Conservation (phyloP, 371 early-diverging fungal species). For the Apophysomyces trapeziformis region DNA sequence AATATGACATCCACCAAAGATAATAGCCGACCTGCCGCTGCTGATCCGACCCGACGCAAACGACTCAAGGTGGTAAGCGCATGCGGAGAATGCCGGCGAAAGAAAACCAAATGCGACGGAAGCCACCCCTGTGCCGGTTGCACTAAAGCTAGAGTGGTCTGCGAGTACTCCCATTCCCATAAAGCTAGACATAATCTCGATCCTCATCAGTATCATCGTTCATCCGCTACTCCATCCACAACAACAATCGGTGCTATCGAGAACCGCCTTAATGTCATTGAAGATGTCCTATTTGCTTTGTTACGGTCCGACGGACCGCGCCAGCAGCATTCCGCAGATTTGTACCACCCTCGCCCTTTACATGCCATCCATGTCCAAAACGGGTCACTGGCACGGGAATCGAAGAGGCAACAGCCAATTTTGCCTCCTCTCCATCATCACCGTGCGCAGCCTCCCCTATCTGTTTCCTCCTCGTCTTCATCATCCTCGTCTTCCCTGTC, state of each 20-base stretch:
- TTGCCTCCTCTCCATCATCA: constrained; percentile 22
- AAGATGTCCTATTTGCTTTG: constrained; percentile 41
- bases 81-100: constrained; percentile 18
- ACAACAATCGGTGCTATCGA: constrained; percentile 44
- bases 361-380: constrained; percentile 28
- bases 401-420: constrained; percentile 23
- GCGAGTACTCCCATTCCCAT: constrained; percentile 15
- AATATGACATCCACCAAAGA: constrained; percentile 1
- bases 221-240: constrained; percentile 2
- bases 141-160: constrained; percentile 8
- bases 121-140: constrained; percentile 11
- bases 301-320: constrained; percentile 18
- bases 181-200: not conserved
- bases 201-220: constrained; percentile 1
- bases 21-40: constrained; percentile 10
- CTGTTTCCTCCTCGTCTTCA: constrained; percentile 28
- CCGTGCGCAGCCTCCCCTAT: constrained; percentile 15
- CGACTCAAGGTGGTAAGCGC: constrained; percentile 20
- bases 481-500: constrained; percentile 34
- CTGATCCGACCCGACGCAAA: constrained; percentile 13
- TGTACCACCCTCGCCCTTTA: constrained; percentile 24
- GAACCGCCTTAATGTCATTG: constrained; percentile 43
- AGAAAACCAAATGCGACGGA: constrained; percentile 23
- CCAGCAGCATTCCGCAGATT: constrained; percentile 14
- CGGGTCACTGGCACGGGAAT: constrained; percentile 18